These are phyloP conservation scores for Pythium brachiatum DNA, from an alignment of 352 stramenopile genomes.

Conservation along the genomic window DNA sequence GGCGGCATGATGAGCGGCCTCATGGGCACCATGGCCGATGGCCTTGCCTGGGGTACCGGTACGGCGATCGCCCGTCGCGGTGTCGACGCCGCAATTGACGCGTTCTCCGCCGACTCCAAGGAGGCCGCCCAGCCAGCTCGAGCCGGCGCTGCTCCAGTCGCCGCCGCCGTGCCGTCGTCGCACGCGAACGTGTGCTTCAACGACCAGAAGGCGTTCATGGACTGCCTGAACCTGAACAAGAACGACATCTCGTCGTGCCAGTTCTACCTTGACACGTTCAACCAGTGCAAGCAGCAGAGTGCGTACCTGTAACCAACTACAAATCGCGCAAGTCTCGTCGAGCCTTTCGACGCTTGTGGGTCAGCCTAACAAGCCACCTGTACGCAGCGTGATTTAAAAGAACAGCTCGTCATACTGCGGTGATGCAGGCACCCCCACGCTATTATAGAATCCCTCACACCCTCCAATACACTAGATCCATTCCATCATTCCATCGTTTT, in stretches of 20 bases:
- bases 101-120: slow-evolving; percentile 45
- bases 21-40: slow-evolving; percentile 93
- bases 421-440: neutral
- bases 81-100: slow-evolving; percentile 63
- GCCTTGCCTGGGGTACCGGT: slow-evolving; percentile 96
- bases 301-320: slow-evolving; percentile 41
- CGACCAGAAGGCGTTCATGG: slow-evolving; percentile 76
- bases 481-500: neutral
- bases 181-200: slow-evolving; percentile 41
- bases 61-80: slow-evolving; percentile 93
- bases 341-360: neutral
- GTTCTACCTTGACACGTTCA: slow-evolving; percentile 82
- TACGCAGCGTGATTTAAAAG: neutral
- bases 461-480: neutral
- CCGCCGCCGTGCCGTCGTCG: slow-evolving; percentile 12
- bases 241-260: slow-evolving; percentile 83
- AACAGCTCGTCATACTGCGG: neutral
- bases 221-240: slow-evolving; percentile 72
- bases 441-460: neutral
- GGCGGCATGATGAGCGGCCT: slow-evolving; percentile 91
- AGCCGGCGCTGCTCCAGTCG: slow-evolving; percentile 16
- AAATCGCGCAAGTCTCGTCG: neutral
- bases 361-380: neutral
- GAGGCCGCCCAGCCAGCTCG: slow-evolving; percentile 26
- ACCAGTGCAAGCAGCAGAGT: slow-evolving; percentile 81